Conservation (phyloP, 75 land plant genomes). For the Selaginella tamariscina region DNA sequence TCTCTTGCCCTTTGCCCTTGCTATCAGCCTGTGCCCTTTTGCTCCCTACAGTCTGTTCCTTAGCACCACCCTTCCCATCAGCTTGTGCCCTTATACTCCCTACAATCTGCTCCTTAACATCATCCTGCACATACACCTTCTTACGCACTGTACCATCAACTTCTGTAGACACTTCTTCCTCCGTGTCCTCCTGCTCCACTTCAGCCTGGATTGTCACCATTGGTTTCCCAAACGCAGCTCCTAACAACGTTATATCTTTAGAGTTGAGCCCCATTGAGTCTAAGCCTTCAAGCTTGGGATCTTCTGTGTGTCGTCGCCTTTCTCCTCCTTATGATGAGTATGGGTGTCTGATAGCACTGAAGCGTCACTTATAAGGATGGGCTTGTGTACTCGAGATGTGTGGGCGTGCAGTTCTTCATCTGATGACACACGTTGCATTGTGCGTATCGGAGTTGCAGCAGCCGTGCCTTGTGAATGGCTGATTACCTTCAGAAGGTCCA, state of each 20-base stretch:
- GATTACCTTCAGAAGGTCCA: slow-evolving; percentile 3
- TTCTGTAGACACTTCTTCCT: background rate
- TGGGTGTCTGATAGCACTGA: background rate
- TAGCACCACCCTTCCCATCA: background rate
- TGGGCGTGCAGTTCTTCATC: background rate
- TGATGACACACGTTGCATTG: background rate
- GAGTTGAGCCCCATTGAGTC: slow-evolving; percentile 8
- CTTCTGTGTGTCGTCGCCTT: background rate
- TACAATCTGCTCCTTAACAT: background rate
- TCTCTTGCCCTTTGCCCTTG: background rate
- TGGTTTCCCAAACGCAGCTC: slow-evolving; percentile 7
- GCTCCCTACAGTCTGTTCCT: background rate
- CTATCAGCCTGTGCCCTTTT: background rate
- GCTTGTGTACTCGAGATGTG: background rate
- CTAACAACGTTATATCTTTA: slow-evolving; percentile 8
- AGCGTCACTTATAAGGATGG: background rate
- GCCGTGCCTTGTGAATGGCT: background rate
- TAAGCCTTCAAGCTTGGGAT: background rate
- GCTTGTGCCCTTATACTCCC: background rate
- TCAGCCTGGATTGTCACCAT: background rate
- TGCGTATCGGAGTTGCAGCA: background rate
- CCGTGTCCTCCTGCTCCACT: background rate
- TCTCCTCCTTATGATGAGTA: background rate
- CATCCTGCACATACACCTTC: background rate
- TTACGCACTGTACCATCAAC: background rate